Percentiles rank a stretch among this genome's conserved stretches.
Conservation (phyloP, 257 asterid genomes). For the Apocynum venetum region DNA sequence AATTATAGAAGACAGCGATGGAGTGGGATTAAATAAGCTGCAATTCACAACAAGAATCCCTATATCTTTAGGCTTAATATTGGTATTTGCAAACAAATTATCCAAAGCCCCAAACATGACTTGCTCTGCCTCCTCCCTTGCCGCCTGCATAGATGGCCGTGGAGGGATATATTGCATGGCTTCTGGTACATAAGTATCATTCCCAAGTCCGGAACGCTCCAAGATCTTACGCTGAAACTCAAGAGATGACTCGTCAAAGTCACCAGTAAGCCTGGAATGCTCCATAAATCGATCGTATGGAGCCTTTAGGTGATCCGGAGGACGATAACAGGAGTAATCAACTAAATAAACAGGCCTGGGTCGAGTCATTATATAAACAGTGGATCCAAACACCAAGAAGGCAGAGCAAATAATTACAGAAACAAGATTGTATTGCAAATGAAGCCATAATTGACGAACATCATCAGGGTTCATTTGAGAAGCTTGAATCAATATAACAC, state of each 20-base stretch:
- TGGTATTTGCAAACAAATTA: constrained; percentile 47
- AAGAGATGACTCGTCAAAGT: constrained; percentile 62
- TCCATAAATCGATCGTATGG: constrained; percentile 45
- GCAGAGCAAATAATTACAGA: constrained; percentile 56
- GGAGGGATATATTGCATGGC: constrained; percentile 75
- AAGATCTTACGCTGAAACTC: constrained; percentile 76
- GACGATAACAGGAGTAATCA: constrained; percentile 62
- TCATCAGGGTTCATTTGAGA: constrained; percentile 71
- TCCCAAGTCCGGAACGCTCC: constrained; percentile 73
- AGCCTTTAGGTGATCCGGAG: constrained; percentile 51
- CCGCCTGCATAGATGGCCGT: constrained; percentile 68
- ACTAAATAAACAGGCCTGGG: constrained; percentile 68
- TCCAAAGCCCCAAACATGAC: constrained; percentile 72
- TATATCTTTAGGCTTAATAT: constrained; percentile 58
- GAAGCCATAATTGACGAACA: constrained; percentile 59
- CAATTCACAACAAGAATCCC: constrained; percentile 72
- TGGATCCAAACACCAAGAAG: constrained; percentile 63
- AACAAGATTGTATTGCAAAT: constrained; percentile 63
- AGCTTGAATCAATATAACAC: constrained; percentile 46
- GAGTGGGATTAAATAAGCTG: constrained; percentile 72
- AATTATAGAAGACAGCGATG: constrained; percentile 64
- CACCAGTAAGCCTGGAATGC: constrained; percentile 53
- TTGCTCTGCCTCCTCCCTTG: constrained; percentile 73
- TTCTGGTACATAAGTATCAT: constrained; percentile 65
- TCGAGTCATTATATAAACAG: constrained; percentile 65